Base-by-base conservation (phyloP, 768 basidiomycete genomes). In the Mycena vitilis region DNA sequence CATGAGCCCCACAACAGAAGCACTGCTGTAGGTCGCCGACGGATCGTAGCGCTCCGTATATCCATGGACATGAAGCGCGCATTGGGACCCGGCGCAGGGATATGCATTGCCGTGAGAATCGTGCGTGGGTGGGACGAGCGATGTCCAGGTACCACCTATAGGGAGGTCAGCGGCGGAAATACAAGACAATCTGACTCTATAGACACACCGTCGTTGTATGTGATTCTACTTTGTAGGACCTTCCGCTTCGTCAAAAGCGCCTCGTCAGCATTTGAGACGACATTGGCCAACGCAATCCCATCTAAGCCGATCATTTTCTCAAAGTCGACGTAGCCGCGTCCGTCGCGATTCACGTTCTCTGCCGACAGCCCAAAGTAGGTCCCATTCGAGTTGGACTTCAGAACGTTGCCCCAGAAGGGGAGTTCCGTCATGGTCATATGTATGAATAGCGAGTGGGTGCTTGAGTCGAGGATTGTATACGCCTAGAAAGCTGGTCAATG, bases 331-430 rank as follows among this genome's bases (percentile, higher is more conserved):
- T 86, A 98, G 4, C 97, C 97, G 0, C 81, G 75, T 0, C 87
- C 81, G 77, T 99, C 91, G 23, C 97, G 88, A 77, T 99, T 99
- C 62, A 93, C 97, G 72, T 95, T 85, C 72, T 94, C 91, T 45
- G 93, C 75, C 1, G 96, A 94, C 15, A 96, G 76, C 22, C 93
- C 90, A 76, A 95, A 99, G 83, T 98, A 98, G 0, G 97, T 99
- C 42, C 97, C 97, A 73, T 99, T 99, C 30, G 93, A 98, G 78
- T 99, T 98, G 34, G 96, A 98, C 78, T 97, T 96, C 66, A 95
- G 86, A 71, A 99, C 90, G 73, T 88, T 92, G 36, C 97, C 98
- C 91, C 93, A 98, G 3, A 82, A 84, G 0, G 87, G 84, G 18
- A 84, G 81, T 66, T 93, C 89, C n/a, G 93, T 93, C 83, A 93